Percentiles rank a stretch among this genome's conserved stretches.
These are phyloP conservation scores for Mortierella sp. DNA, from an alignment of 371 early-diverging fungal species.

Conservation along the genomic window DNA sequence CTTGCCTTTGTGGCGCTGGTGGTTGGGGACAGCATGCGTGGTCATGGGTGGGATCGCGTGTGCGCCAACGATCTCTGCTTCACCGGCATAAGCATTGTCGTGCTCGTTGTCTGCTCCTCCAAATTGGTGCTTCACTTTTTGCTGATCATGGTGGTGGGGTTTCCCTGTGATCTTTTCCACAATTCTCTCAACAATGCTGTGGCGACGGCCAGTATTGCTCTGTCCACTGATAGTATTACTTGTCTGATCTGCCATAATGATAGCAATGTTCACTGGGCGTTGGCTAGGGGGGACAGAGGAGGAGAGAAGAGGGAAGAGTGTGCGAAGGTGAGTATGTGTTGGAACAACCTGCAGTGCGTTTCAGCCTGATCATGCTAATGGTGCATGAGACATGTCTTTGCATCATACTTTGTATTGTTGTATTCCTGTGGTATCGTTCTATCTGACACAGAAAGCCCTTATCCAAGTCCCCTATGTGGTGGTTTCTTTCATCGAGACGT, in stretches of 20 bases:
- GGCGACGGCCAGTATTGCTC: slow-evolving; percentile 1
- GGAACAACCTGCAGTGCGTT: too few relatives aligned
- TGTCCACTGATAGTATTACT: background rate
- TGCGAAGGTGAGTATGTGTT: too few relatives aligned
- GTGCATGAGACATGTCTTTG: too few relatives aligned
- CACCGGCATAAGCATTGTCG: slow-evolving; percentile 30
- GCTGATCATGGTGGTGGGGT: slow-evolving; percentile 2
- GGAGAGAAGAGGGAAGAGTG: too few relatives aligned
- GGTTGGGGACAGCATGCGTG: slow-evolving; percentile 9
- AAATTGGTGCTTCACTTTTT: slow-evolving; percentile 14
- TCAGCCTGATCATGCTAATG: too few relatives aligned
- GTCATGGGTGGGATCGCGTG: slow-evolving; percentile 42
- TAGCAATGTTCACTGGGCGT: background rate
- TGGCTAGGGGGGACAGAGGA: background rate
- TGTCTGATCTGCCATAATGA: slow-evolving; percentile 18
- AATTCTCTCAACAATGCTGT: slow-evolving; percentile 17
- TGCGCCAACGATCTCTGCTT: slow-evolving; percentile 24
- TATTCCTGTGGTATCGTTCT: too few relatives aligned
- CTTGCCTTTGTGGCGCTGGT: background rate
- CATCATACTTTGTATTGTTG: too few relatives aligned
- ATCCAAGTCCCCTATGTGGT: too few relatives aligned
- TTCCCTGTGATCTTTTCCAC: slow-evolving; percentile 18
- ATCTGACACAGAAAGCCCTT: too few relatives aligned
- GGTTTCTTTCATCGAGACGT: background rate
- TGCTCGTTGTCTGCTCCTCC: slow-evolving; percentile 11